These are phyloP conservation scores for Plasmopara muralis DNA, from an alignment of 352 stramenopile genomes.

Conservation along the genomic window DNA sequence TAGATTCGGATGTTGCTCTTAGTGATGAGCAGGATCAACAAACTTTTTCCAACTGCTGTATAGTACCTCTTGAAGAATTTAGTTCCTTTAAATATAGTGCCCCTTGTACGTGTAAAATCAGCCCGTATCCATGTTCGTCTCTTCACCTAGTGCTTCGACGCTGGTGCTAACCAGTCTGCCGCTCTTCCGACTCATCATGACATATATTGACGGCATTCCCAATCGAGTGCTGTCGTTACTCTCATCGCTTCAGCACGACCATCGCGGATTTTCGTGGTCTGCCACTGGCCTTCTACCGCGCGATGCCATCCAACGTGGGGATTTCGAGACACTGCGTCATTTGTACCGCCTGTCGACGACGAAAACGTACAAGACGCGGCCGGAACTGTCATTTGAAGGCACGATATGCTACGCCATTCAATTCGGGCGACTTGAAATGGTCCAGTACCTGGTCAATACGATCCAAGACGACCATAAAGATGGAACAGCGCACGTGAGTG, in stretches of 20 bases:
- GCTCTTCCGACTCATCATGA: conserved; percentile 27
- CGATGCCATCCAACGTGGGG: conserved; percentile 21
- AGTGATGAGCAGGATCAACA: too few species aligned
- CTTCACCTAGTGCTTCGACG: background rate
- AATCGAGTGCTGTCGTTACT: conserved; percentile 17
- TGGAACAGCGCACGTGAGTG: conserved; percentile 6
- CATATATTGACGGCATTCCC: conserved; percentile 30
- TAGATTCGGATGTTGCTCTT: too few species aligned
- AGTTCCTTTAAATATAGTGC: too few species aligned
- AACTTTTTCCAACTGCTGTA: too few species aligned
- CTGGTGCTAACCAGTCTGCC: conserved; percentile 20
- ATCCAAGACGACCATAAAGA: conserved; percentile 5
- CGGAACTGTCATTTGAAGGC: conserved; percentile 21
- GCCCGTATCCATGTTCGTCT: too few species aligned
- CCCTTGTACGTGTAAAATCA: too few species aligned
- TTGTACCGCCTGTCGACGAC: conserved; percentile 16
- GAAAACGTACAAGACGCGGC: conserved; percentile 16
- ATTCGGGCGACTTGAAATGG: conserved; percentile 18
- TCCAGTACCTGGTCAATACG: conserved; percentile 20
- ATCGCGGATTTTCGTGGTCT: conserved; percentile 19
- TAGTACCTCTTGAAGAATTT: too few species aligned
- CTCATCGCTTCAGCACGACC: conserved; percentile 6
- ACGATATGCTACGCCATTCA: conserved; percentile 26
- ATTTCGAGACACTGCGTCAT: conserved; percentile 17
- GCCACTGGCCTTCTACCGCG: conserved; percentile 15